A percentile compares a stretch with the other conserved stretches of the same genome.
Evolutionary conservation across 1,139 yeast species (phyloP).

Genomic region (Scheffersomyces quercinus): DNA sequence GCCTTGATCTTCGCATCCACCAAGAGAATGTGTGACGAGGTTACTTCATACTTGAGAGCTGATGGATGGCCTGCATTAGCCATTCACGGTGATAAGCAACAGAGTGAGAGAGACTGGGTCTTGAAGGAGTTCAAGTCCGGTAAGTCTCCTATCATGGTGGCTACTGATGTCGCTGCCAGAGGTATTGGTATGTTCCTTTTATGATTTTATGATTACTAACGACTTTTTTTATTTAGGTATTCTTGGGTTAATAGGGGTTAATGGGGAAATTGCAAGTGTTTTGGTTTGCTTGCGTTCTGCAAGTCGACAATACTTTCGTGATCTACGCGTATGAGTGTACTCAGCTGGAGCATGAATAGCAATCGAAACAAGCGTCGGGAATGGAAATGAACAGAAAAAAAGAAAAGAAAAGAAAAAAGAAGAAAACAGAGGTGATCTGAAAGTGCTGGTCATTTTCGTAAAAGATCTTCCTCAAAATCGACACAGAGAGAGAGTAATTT

Average conservation of each 20-base stretch:
- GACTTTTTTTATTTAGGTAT: conserved; percentile 1
- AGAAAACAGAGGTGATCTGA: not conserved
- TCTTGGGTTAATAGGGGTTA: not conserved
- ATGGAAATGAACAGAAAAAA: too few species aligned
- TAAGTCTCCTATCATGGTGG: conserved; percentile 95
- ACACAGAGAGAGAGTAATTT: not conserved
- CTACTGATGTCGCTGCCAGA: conserved; percentile 99
- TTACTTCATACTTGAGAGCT: conserved; percentile 85
- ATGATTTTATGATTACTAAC: conserved; percentile 6
- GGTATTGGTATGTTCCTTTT: conserved; percentile 91
- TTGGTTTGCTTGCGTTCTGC: too few species aligned
- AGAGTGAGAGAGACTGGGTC: conserved; percentile 99
- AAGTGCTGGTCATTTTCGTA: not conserved
- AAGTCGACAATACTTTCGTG: too few species aligned
- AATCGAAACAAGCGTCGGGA: too few species aligned
- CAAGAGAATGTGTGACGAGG: conserved; percentile 96
- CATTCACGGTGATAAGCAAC: conserved; percentile 98
- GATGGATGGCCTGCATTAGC: conserved; percentile 99
- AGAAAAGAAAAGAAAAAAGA: not conserved
- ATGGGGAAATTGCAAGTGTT: too few species aligned
- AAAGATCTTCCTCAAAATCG: not conserved
- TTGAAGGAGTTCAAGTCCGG: conserved; percentile 89
- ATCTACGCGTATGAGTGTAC: too few species aligned
- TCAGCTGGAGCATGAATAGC: too few species aligned
- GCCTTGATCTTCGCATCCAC: conserved; percentile 89